phyloP scores from a whole-genome alignment of 306 rosid genomes.

The Quercus dentata region DNA sequence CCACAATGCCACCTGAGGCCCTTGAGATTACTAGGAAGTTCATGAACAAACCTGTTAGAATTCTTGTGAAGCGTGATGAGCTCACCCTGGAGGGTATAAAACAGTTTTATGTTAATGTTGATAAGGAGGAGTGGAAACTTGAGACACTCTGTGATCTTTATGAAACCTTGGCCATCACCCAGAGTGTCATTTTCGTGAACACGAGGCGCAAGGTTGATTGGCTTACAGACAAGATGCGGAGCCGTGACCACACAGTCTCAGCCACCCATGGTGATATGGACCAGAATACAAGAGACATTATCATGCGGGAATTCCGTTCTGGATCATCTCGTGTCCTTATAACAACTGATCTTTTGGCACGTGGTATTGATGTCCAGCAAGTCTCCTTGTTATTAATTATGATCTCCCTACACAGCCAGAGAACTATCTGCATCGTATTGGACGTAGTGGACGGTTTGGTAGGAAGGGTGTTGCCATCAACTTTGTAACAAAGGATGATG shows the following conservation, averaged over 20 bases:
- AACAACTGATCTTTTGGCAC: slow-evolving; percentile 78
- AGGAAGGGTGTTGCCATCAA: slow-evolving; percentile 89
- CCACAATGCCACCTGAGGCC: slow-evolving; percentile 91
- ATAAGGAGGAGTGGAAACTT: slow-evolving; percentile 74
- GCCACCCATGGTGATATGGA: slow-evolving; percentile 95
- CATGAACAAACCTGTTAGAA: slow-evolving; percentile 86
- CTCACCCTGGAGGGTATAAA: slow-evolving; percentile 82
- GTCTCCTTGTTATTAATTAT: slow-evolving; percentile 77
- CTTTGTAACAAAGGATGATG: slow-evolving; percentile 63
- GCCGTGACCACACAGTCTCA: slow-evolving; percentile 81
- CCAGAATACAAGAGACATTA: slow-evolving; percentile 81
- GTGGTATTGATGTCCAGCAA: slow-evolving; percentile 85
- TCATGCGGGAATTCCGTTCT: slow-evolving; percentile 85
- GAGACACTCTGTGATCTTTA: slow-evolving; percentile 78
- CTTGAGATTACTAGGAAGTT: slow-evolving; percentile 82
- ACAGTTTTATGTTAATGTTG: slow-evolving; percentile 74
- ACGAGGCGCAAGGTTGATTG: slow-evolving; percentile 90
- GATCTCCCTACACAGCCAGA: slow-evolving; percentile 90
- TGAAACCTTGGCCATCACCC: slow-evolving; percentile 77
- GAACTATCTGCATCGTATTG: slow-evolving; percentile 84
- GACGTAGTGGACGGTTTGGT: slow-evolving; percentile 86
- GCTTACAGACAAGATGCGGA: slow-evolving; percentile 83
- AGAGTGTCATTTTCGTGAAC: slow-evolving; percentile 79
- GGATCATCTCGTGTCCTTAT: slow-evolving; percentile 80
- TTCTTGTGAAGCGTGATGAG: slow-evolving; percentile 87